phyloP scores from a whole-genome alignment of 768 basidiomycete species.

The Nidularia sp. region DNA sequence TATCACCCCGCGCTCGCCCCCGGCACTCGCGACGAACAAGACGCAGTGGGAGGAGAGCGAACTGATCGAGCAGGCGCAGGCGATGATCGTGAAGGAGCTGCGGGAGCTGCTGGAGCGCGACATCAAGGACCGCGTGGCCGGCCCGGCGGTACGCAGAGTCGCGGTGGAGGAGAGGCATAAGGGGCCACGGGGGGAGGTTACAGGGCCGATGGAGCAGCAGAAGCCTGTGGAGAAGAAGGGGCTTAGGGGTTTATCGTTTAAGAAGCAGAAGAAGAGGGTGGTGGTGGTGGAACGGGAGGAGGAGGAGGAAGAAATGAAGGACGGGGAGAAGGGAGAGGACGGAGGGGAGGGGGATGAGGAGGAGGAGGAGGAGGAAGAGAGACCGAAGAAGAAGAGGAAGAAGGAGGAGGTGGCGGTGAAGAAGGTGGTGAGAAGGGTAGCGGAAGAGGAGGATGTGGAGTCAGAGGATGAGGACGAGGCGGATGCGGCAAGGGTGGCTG shows the following conservation, averaged over 20 bases:
- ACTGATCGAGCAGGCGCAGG: slow-evolving; percentile 50
- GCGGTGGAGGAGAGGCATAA: slow-evolving; percentile 50
- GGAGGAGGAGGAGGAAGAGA: slow-evolving; percentile 29
- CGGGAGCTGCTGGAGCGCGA: slow-evolving; percentile 56
- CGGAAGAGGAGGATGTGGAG: slow-evolving; percentile 46
- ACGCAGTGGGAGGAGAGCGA: slow-evolving; percentile 49
- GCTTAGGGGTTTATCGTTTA: slow-evolving; percentile 42
- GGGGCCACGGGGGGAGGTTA: slow-evolving; percentile 6
- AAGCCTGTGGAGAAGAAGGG: slow-evolving; percentile 32
- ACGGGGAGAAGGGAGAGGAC: slow-evolving; percentile 17
- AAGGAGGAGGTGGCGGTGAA: slow-evolving; percentile 29
- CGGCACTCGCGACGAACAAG: slow-evolving; percentile 30
- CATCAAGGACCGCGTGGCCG: slow-evolving; percentile 57
- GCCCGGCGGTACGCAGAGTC: slow-evolving; percentile 45
- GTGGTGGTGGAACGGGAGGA: slow-evolving; percentile 36
- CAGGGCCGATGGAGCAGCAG: slow-evolving; percentile 8
- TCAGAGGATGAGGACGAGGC: slow-evolving; percentile 56
- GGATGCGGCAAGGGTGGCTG: slow-evolving; percentile 16
- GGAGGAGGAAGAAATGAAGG: slow-evolving; percentile 35
- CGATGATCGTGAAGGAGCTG: slow-evolving; percentile 56
- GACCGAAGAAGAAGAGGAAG: slow-evolving; percentile 58
- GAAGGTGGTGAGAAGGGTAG: slow-evolving; percentile 29
- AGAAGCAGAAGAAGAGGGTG: slow-evolving; percentile 40
- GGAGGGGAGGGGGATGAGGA: slow-evolving; percentile 26
- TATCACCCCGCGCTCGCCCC: slow-evolving; percentile 45